Evolutionary conservation across 2,329 filamentous ascomycete genomes (phyloP), one percentile per base, ranked within the genome.

Genomic region (Pseudogymnoascus sp.): DNA sequence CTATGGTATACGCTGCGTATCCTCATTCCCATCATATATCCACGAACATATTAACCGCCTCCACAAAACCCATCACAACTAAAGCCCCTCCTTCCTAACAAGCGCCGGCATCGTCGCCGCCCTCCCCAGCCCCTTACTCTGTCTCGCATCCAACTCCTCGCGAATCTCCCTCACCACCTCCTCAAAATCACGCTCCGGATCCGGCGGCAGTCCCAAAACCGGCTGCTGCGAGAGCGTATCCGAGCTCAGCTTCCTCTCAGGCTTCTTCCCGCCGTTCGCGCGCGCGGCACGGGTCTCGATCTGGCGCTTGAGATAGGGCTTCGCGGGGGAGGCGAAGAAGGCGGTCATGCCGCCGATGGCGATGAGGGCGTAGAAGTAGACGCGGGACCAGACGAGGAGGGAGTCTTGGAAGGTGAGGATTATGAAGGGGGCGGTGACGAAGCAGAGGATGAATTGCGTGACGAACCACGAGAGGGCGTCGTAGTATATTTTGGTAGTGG

Each of bases 291-390:
- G 77, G 28, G 87, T 82, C 64, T 81, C 76, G 68, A 90, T 88
- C 6, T 91, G 76, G 64, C 78, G 76, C 69, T 81, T 80, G 0
- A 92, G 77, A 16, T 75, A 70, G 4, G 78, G 75, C 74, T 93
- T 96, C 1, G 85, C 89, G 0, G 91, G 91, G 1, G 89, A 91
- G 42, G 87, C 83, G 72, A 97, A 96, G 78, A 96, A 89, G 6
- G 79, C 84, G 63, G 93, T 84, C 16, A 86, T 84, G 0, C 77
- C 73, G 8, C 79, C 76, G 1, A 89, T 89, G 68, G 86, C 87
- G 66, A 93, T 72, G 62, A 95, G 79, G 34, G 84, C 86, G 76
- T 96, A 99, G 78, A 92, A 97, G 77, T 96, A 95, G 37, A 97
- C 89, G 44, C 90, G 85, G 0, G 84, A 78, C 95, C 95, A 99